These are phyloP conservation scores for Codiaeum variegatum DNA, from an alignment of 441 rosid species.

Conservation along the genomic window DNA sequence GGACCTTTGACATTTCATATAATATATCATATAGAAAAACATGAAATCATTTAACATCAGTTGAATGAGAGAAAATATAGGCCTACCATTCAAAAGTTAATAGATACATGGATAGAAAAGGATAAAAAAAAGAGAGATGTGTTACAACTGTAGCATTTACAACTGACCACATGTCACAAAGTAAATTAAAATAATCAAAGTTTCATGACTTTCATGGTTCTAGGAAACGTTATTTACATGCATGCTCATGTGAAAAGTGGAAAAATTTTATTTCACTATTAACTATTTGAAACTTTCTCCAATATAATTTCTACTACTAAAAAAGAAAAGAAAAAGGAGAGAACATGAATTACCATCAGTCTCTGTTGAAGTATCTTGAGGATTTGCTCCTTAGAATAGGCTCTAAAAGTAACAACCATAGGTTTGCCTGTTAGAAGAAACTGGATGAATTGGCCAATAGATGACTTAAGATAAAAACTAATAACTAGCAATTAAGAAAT, in stretches of 20 bases:
- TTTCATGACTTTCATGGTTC: neutral
- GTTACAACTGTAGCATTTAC: neutral
- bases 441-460: slow-evolving; percentile 6
- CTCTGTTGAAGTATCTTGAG: slow-evolving; percentile 73
- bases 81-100: neutral
- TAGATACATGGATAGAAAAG: neutral
- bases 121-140: neutral
- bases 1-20: neutral
- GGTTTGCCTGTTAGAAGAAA: slow-evolving; percentile 61
- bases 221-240: neutral
- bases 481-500: neutral
- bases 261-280: neutral
- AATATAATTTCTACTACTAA: no score
- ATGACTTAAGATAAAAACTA: neutral
- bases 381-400: slow-evolving; percentile 81
- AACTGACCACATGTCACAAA: neutral
- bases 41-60: neutral
- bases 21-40: neutral
- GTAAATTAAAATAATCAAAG: neutral
- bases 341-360: slow-evolving; percentile 50
- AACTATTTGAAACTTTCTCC: neutral
- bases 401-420: slow-evolving; percentile 65
- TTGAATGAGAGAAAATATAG: neutral
- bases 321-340: neutral
- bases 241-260: neutral